Evolutionary conservation across 2,329 filamentous ascomycete genomes (phyloP).

Genomic region (Thielaviopsis euricoi): DNA sequence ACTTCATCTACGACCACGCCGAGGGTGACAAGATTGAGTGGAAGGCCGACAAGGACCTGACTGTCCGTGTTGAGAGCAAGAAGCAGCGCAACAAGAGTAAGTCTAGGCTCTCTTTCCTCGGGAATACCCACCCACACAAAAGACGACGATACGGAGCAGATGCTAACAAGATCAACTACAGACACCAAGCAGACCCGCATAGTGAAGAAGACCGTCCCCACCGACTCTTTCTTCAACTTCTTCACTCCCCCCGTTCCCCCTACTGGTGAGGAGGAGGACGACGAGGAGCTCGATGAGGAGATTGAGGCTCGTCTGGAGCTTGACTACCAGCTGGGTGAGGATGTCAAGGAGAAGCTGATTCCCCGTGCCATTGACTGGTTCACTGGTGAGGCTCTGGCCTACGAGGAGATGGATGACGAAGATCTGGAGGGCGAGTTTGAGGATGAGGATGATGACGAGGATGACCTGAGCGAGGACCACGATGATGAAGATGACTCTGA

Average conservation of each 20-base stretch:
- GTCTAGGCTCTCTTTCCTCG: too few species aligned
- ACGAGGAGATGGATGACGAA: conserved; percentile 76
- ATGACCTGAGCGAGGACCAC: conserved; percentile 68
- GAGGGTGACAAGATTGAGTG: conserved; percentile 97
- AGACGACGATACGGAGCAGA: too few species aligned
- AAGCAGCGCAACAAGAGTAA: conserved; percentile 99
- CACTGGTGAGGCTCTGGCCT: conserved; percentile 92
- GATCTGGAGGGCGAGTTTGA: conserved; percentile 76
- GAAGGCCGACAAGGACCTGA: conserved; percentile 86
- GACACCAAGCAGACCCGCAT: conserved; percentile 98
- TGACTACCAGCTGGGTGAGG: conserved; percentile 96
- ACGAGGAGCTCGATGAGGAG: conserved; percentile 67
- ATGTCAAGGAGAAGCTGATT: conserved; percentile 99
- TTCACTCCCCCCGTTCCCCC: conserved; percentile 90
- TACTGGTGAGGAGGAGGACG: conserved; percentile 48
- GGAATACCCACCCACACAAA: too few species aligned
- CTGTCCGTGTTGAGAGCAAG: conserved; percentile 91
- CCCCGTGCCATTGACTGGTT: conserved; percentile 99
- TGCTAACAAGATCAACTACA: conserved; percentile 21
- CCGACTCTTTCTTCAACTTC: conserved; percentile 98
- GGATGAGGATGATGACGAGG: conserved; percentile 82
- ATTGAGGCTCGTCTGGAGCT: conserved; percentile 96
- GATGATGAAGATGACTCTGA: conserved; percentile 71
- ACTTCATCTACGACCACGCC: conserved; percentile 99
- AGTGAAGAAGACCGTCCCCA: conserved; percentile 97